phyloP scores from a whole-genome alignment of 306 rosid species.

The Acacia acuminata region DNA sequence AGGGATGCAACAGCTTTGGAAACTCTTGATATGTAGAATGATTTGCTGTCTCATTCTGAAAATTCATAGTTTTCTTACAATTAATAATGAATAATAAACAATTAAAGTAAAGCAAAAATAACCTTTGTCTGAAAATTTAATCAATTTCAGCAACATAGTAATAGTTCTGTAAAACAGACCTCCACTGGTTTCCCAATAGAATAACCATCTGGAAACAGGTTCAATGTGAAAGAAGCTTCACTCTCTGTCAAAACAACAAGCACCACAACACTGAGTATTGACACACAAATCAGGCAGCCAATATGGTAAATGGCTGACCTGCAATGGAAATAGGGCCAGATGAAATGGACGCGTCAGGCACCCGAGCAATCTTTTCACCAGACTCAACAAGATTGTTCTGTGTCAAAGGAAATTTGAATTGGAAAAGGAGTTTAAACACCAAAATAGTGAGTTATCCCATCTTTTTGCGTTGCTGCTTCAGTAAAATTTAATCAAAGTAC shows the following conservation, averaged over 20 bases:
- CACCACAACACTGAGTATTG: slow-evolving; percentile 31
- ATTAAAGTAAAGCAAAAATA: slow-evolving; percentile 20
- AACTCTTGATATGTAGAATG: slow-evolving; percentile 56
- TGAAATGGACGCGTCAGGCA: slow-evolving; percentile 41
- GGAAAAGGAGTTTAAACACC: slow-evolving; percentile 21
- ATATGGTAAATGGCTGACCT: slow-evolving; percentile 41
- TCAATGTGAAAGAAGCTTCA: slow-evolving; percentile 82
- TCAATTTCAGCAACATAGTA: slow-evolving; percentile 11
- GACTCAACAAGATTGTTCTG: slow-evolving; percentile 56
- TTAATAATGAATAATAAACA: slow-evolving; percentile 15
- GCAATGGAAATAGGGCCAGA: slow-evolving; percentile 45
- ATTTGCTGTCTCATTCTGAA: slow-evolving; percentile 64
- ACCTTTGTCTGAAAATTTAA: slow-evolving; percentile 16
- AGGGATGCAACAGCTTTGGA: slow-evolving; percentile 83
- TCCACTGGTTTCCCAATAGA: slow-evolving; percentile 78
- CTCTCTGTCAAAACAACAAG: slow-evolving; percentile 53
- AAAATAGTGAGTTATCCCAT: slow-evolving; percentile 2
- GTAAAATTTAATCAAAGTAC: slow-evolving; percentile 10
- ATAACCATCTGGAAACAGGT: slow-evolving; percentile 85
- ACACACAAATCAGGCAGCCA: slow-evolving; percentile 16
- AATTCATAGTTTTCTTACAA: slow-evolving; percentile 29
- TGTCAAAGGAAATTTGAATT: slow-evolving; percentile 26
- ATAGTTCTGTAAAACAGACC: slow-evolving; percentile 59
- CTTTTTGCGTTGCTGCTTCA: slow-evolving; percentile 9
- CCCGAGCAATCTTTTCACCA: slow-evolving; percentile 42